These are phyloP conservation scores for Cutaneotrichosporon dermatis DNA, from an alignment of 1,284 basidiomycete genomes.

Conservation along the genomic window DNA sequence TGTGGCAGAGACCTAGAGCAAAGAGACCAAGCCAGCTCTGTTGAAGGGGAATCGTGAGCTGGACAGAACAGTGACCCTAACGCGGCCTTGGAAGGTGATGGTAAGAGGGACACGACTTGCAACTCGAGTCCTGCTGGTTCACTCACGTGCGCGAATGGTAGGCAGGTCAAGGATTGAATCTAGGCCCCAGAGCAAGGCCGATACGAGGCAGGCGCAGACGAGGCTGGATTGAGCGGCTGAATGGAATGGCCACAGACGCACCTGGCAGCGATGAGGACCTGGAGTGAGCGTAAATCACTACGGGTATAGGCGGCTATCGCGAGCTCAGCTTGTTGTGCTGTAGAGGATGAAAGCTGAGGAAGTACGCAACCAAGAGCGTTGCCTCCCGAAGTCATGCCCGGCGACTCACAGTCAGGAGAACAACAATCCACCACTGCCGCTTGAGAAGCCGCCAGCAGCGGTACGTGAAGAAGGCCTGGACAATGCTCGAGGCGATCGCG, in stretches of 20 bases:
- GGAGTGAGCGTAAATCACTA: neutral
- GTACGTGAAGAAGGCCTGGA: constrained; percentile 37
- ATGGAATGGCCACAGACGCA: neutral
- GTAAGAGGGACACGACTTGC: no score
- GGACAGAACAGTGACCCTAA: no score
- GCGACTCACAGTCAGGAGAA: constrained; percentile 20
- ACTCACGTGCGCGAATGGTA: constrained; percentile 4
- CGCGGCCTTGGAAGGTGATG: no score
- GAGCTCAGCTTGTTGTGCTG: no score
- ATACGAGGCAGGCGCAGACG: neutral
- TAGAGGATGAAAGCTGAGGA: no score
- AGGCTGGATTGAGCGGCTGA: neutral
- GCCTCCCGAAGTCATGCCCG: no score
- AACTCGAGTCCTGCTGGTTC: no score
- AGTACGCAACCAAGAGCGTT: no score
- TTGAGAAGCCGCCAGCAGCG: constrained; percentile 26
- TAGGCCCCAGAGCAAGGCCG: neutral
- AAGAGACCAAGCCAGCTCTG: no score
- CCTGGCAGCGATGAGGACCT: neutral
- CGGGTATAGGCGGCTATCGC: no score
- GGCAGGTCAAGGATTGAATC: neutral
- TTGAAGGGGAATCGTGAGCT: no score
- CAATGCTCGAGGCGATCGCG: constrained; percentile 4
- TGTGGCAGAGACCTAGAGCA: no score
- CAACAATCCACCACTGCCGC: constrained; percentile 25